Conservation (phyloP, 2,329 filamentous ascomycete genomes). For the Pseudogymnoascus verrucosus region DNA sequence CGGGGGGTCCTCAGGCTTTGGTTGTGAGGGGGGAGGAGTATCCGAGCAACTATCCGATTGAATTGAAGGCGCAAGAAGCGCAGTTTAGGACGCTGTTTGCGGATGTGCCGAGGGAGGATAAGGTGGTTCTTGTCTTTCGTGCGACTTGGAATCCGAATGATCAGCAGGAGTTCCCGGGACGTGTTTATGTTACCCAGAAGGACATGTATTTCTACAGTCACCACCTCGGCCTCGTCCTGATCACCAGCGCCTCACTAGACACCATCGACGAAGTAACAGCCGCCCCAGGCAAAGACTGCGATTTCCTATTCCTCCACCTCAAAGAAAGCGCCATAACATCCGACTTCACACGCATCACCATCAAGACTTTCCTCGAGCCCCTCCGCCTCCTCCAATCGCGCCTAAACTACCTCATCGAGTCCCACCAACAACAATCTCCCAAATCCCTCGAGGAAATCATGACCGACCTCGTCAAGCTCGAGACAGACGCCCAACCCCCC, state of each 20-base stretch:
- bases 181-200: constrained; percentile 79
- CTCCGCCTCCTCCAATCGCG: constrained; percentile 73
- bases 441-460: constrained; percentile 63
- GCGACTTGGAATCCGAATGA: constrained; percentile 76
- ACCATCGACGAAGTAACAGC: constrained; percentile 83
- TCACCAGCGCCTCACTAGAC: constrained; percentile 67
- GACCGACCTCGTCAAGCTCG: constrained; percentile 65
- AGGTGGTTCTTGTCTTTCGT: constrained; percentile 83
- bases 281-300: constrained; percentile 81
- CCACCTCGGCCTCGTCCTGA: constrained; percentile 81
- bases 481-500: constrained; percentile 49
- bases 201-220: constrained; percentile 96
- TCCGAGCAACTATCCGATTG: constrained; percentile 69
- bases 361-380: constrained; percentile 91
- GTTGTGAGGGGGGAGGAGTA: constrained; percentile 39
- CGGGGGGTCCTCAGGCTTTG: neutral
- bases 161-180: constrained; percentile 69
- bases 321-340: constrained; percentile 19
- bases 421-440: constrained; percentile 64
- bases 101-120: constrained; percentile 65
- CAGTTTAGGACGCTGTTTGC: constrained; percentile 93
- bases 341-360: constrained; percentile 51
- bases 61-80: constrained; percentile 77
- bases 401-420: constrained; percentile 77
- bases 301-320: constrained; percentile 82